Percentiles rank a stretch among this genome's conserved stretches.
Conservation (phyloP, 805 yeast genomes). For the Cyberlindnera petersonii region DNA sequence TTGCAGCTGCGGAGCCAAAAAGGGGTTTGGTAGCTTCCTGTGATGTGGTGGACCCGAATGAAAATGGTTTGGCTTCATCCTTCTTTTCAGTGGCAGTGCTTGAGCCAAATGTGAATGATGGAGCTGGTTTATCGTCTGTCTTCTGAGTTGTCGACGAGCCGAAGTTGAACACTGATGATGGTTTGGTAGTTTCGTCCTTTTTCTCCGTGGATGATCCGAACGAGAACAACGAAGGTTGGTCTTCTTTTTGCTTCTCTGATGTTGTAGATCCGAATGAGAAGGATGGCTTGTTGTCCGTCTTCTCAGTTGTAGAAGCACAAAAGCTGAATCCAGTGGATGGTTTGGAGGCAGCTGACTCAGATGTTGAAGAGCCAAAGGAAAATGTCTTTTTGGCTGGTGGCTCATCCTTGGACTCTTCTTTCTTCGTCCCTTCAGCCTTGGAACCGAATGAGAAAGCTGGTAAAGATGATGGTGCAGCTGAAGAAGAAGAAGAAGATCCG, state of each 20-base stretch:
- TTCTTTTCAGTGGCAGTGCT: too few species aligned
- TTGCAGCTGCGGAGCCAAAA: slow-evolving; percentile 8
- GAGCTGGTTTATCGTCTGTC: too few species aligned
- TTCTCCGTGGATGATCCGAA: too few species aligned
- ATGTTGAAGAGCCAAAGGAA: slow-evolving; percentile 10
- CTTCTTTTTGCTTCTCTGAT: too few species aligned
- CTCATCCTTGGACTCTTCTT: background rate
- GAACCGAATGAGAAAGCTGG: slow-evolving; percentile 7
- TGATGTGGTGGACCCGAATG: slow-evolving; percentile 29
- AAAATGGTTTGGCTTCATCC: too few species aligned
- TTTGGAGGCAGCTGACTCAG: background rate
- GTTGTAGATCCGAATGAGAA: slow-evolving; percentile 5
- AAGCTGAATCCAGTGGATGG: slow-evolving; percentile 5
- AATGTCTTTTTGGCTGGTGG: slow-evolving; percentile 4
- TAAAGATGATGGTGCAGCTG: background rate
- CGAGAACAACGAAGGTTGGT: too few species aligned
- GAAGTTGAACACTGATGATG: too few species aligned
- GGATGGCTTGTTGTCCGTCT: slow-evolving; percentile 8
- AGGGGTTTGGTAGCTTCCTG: background rate
- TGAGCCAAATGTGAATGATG: too few species aligned
- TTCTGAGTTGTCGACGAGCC: too few species aligned
- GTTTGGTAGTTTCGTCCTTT: too few species aligned
- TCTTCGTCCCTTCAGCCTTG: slow-evolving; percentile 6
- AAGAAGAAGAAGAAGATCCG: slow-evolving; percentile 10
- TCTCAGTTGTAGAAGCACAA: slow-evolving; percentile 19